These are phyloP conservation scores for Chiua virens DNA, from an alignment of 768 basidiomycete species.

Conservation along the genomic window DNA sequence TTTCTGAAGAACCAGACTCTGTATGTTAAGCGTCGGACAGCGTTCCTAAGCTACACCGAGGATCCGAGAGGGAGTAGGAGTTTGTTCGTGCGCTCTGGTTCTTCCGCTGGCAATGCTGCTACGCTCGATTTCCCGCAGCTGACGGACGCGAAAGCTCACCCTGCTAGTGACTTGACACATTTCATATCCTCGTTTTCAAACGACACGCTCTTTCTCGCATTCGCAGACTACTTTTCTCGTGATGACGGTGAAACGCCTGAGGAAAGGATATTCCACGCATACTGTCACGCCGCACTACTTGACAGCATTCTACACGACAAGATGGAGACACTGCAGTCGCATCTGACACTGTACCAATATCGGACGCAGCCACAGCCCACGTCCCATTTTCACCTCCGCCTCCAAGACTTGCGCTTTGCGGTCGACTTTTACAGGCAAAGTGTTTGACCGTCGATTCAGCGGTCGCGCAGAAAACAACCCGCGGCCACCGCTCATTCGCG, in stretches of 20 bases:
- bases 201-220: constrained; percentile 73
- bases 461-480: constrained; percentile 65
- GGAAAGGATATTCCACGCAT: constrained; percentile 65
- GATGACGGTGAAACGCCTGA: constrained; percentile 55
- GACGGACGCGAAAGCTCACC: constrained; percentile 63
- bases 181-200: constrained; percentile 89
- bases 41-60: constrained; percentile 90
- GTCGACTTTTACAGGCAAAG: constrained; percentile 74
- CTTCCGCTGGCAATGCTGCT: constrained; percentile 80
- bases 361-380: constrained; percentile 59
- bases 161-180: constrained; percentile 73
- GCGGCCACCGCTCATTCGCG: constrained; percentile 68
- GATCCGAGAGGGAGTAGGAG: constrained; percentile 93
- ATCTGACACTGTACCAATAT: constrained; percentile 69
- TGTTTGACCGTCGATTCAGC: constrained; percentile 74
- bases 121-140: constrained; percentile 83
- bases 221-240: constrained; percentile 76
- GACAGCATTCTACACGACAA: constrained; percentile 95
- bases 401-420: constrained; percentile 75
- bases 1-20: constrained; percentile 80
- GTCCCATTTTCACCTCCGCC: constrained; percentile 61
- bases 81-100: constrained; percentile 85
- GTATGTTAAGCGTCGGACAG: constrained; percentile 89
- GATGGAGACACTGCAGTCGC: constrained; percentile 70
- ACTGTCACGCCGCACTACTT: constrained; percentile 73